phyloP scores from a whole-genome alignment of 169 alveolate genomes.

The Ichthyophthirius multifiliis region DNA sequence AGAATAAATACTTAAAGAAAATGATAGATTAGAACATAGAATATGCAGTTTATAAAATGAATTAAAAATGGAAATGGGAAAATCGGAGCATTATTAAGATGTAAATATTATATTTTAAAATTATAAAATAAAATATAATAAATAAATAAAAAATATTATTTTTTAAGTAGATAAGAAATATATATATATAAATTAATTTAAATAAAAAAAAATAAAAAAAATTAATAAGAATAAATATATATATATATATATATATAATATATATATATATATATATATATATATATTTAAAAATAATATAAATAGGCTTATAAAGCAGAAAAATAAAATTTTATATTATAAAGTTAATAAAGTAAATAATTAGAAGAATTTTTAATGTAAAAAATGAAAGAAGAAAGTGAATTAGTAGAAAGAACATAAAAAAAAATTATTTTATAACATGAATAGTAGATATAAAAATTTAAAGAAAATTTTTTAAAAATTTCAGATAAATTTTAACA shows the following conservation, averaged over 20 bases:
- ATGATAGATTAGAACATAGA: not conserved
- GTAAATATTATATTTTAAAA: no score
- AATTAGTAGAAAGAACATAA: not conserved
- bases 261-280: no score
- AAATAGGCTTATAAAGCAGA: no score
- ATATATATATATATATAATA: no score
- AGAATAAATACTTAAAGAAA: not conserved
- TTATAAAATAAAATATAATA: no score
- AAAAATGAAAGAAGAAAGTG: not conserved
- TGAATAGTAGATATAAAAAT: not conserved
- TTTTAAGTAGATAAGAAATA: no score
- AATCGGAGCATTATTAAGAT: not conserved
- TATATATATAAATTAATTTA: no score
- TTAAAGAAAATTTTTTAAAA: not conserved
- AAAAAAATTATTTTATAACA: not conserved
- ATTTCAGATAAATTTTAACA: not conserved
- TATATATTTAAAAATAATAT: no score
- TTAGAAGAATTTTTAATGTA: not conserved
- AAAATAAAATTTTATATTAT: not conserved
- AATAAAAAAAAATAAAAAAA: no score
- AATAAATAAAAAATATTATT: no score
- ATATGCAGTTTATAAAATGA: not conserved
- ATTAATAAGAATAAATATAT: no score
- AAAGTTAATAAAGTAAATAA: not conserved
- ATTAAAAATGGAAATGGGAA: not conserved